These are phyloP conservation scores for Fusarium pilosicola DNA, from an alignment of 2,329 filamentous ascomycete genomes.

Conservation along the genomic window DNA sequence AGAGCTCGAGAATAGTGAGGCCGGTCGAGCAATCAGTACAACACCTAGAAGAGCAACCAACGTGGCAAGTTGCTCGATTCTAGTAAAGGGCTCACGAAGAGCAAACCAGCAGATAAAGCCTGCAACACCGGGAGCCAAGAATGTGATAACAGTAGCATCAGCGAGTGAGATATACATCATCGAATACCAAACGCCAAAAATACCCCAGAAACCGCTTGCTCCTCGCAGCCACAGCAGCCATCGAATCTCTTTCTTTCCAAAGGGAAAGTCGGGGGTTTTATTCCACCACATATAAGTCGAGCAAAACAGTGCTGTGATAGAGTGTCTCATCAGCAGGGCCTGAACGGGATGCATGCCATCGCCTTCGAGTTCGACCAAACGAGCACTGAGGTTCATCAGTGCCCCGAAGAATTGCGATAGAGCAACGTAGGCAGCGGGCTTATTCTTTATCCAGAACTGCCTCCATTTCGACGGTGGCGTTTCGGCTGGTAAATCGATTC, in stretches of 20 bases:
- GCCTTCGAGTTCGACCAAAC: slow-evolving; percentile 77
- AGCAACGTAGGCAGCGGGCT: slow-evolving; percentile 78
- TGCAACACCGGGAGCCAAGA: slow-evolving; percentile 80
- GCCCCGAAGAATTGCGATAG: slow-evolving; percentile 83
- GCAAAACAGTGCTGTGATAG: slow-evolving; percentile 74
- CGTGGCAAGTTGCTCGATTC: slow-evolving; percentile 79
- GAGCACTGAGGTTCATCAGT: slow-evolving; percentile 84
- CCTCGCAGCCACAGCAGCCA: slow-evolving; percentile 75
- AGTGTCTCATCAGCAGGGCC: slow-evolving; percentile 83
- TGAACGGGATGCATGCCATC: slow-evolving; percentile 84
- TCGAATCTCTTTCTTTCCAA: slow-evolving; percentile 74
- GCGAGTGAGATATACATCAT: slow-evolving; percentile 83
- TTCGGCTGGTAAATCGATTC: slow-evolving; percentile 4
- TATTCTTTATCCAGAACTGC: slow-evolving; percentile 71
- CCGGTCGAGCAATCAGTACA: slow-evolving; percentile 81
- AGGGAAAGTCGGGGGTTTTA: slow-evolving; percentile 73
- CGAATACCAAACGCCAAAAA: slow-evolving; percentile 77
- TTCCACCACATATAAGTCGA: slow-evolving; percentile 78
- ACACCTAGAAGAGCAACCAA: slow-evolving; percentile 82
- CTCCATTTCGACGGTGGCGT: slow-evolving; percentile 39
- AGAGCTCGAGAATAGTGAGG: slow-evolving; percentile 59
- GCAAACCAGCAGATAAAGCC: slow-evolving; percentile 83
- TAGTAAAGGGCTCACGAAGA: slow-evolving; percentile 79
- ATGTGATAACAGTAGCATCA: slow-evolving; percentile 90
- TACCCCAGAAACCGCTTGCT: slow-evolving; percentile 77